A percentile compares a stretch with the other conserved stretches of the same genome.
These are phyloP conservation scores for Lumnitzera littorea DNA, from an alignment of 345 rosid genomes.

Conservation along the genomic window DNA sequence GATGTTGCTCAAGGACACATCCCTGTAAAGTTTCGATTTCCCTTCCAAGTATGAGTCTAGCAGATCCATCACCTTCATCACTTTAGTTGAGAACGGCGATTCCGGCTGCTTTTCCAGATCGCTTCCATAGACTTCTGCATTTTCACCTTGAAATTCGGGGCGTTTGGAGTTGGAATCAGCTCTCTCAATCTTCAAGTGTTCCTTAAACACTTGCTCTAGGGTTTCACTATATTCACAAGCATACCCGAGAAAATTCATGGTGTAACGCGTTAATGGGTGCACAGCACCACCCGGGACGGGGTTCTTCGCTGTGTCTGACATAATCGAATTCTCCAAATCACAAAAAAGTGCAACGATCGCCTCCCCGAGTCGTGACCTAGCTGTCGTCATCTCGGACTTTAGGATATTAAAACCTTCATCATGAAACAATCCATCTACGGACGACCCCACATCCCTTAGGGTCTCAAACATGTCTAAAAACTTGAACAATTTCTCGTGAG, in stretches of 20 bases:
- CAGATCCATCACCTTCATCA: slow-evolving; percentile 62
- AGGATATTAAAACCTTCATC: slow-evolving; percentile 39
- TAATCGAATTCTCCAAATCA: slow-evolving; percentile 70
- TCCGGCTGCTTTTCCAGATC: slow-evolving; percentile 8
- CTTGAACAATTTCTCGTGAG: slow-evolving; percentile 76
- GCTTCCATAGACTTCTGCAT: not conserved
- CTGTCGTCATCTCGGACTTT: slow-evolving; percentile 38
- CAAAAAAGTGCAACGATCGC: slow-evolving; percentile 53
- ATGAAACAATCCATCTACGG: slow-evolving; percentile 33
- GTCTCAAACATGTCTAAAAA: slow-evolving; percentile 74
- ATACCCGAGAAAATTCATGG: slow-evolving; percentile 68
- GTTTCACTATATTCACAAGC: slow-evolving; percentile 73
- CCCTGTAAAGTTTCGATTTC: slow-evolving; percentile 68
- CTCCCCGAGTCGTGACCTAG: slow-evolving; percentile 62
- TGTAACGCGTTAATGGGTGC: slow-evolving; percentile 85
- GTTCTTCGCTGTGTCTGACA: slow-evolving; percentile 56
- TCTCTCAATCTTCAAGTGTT: slow-evolving; percentile 62
- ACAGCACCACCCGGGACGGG: slow-evolving; percentile 86
- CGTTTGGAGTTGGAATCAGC: slow-evolving; percentile 43
- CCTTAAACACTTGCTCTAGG: slow-evolving; percentile 71
- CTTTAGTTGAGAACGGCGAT: slow-evolving; percentile 45
- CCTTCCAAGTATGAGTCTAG: slow-evolving; percentile 50
- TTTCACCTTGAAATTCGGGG: slow-evolving; percentile 13
- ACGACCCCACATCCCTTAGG: slow-evolving; percentile 39
- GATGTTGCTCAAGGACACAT: slow-evolving; percentile 53